Evolutionary conservation across 2,329 filamentous ascomycete genomes (phyloP), one percentile per base, ranked within the genome.

Genomic region (Zelopaecilomyces penicillatus): DNA sequence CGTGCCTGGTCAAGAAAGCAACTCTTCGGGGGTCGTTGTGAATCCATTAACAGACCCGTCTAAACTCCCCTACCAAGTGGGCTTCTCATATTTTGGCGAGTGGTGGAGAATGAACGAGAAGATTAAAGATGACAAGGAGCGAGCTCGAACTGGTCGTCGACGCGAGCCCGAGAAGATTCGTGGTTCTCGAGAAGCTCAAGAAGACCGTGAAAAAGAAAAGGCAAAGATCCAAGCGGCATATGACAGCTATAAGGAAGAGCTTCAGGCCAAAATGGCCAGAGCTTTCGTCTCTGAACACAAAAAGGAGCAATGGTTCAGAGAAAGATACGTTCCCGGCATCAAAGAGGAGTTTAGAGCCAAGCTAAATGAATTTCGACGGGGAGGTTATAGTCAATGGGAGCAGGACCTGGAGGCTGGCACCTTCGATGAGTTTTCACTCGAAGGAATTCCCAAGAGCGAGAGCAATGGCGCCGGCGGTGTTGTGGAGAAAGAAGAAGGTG

Each of bases 271-370:
- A 61, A 91, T 95, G 84, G 90, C 93, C 1, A 82, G 89, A 52
- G 74, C 78, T 1, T 98, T 98, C 61, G 93, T 98, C 36, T 80
- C 84, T 41, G 85, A 89, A 55, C 93, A 98, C 66, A 95, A 95
- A 62, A 82, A 82, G 37, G 93, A 98, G 63, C 91, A 98, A 61
- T 98, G 93, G 93, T 98, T 98, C 69, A 87, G 84, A 55, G 93
- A 98, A 66, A 83, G 88, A 61, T 98, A 98, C 57, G 83, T 94
- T 30, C 79, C 87, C 1, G 87, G 93, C 54, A 80, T 91, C 44
- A 76, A 87, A 42, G 83, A 90, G 52, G 74, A 77, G 2, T 80
- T 96, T 57, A 82, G 85, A 45, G 70, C 73, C 48, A 84, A 87
- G 57, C 70, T 97, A 43, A 85, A 84, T 63, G 84, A 89, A 39